Evolutionary conservation across 1,284 basidiomycete species (phyloP).

Genomic region (Cryptococcus sp.): DNA sequence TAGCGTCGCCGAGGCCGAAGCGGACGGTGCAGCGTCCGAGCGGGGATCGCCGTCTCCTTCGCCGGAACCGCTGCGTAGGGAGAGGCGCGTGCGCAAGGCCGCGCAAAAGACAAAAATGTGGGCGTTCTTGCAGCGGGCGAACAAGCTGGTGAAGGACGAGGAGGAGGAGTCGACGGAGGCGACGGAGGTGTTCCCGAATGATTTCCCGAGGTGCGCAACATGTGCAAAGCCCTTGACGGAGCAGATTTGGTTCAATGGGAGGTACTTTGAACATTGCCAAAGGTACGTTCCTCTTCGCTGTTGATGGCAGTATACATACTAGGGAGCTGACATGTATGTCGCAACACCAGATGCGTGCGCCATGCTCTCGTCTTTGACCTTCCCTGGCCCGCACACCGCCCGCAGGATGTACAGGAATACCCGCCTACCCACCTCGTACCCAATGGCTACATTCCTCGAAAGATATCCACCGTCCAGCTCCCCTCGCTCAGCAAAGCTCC

Average conservation of each 20-base stretch:
- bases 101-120: slow-evolving; percentile 30
- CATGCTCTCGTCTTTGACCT: slow-evolving; percentile 43
- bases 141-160: slow-evolving; percentile 5
- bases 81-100: slow-evolving; percentile 22
- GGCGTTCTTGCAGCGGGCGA: slow-evolving; percentile 23
- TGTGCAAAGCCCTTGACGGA: slow-evolving; percentile 36
- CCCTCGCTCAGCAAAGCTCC: slow-evolving; percentile 33
- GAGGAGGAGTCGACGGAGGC: slow-evolving; percentile 10
- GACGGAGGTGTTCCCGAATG: slow-evolving; percentile 22
- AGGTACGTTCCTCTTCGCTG: slow-evolving; percentile 23
- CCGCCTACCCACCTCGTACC: slow-evolving; percentile 39
- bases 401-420: slow-evolving; percentile 30
- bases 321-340: not conserved
- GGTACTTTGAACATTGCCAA: slow-evolving; percentile 39
- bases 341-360: slow-evolving; percentile 33
- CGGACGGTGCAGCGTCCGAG: slow-evolving; percentile 15
- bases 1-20: not conserved
- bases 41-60: slow-evolving; percentile 13
- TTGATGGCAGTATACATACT: not conserved
- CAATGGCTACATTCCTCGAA: slow-evolving; percentile 27
- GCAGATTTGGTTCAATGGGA: slow-evolving; percentile 37
- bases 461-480: slow-evolving; percentile 30
- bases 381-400: slow-evolving; percentile 40
- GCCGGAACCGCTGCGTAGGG: slow-evolving; percentile 13
- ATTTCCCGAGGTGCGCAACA: slow-evolving; percentile 38